phyloP scores from a whole-genome alignment of 106 monocot genomes.

The Dioscorea zingiberensis region DNA sequence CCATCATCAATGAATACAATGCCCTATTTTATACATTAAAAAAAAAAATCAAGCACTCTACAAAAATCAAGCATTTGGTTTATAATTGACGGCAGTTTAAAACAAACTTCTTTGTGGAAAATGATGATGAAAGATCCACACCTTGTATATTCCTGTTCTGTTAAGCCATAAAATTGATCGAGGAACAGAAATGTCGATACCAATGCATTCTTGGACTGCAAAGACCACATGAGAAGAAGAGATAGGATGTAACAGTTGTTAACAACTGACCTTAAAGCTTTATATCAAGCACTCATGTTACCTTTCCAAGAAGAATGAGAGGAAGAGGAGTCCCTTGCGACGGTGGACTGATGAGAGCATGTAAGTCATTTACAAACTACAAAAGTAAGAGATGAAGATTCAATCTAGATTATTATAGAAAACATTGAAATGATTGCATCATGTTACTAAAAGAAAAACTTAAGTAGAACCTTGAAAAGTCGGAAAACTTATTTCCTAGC shows the following conservation, averaged over 20 bases:
- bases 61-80: neutral
- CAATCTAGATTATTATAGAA: neutral
- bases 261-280: neutral
- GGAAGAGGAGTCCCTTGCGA: conserved; percentile 62
- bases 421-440: neutral
- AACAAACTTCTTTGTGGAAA: too few relatives aligned
- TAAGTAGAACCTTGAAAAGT: conserved; percentile 65
- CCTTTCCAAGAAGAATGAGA: conserved; percentile 84
- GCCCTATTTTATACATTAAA: too few relatives aligned
- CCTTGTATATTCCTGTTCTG: conserved; percentile 94
- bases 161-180: conserved; percentile 95
- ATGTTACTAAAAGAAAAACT: neutral
- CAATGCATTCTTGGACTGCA: conserved; percentile 94
- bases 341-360: conserved; percentile 78
- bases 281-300: conserved; percentile 9
- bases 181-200: conserved; percentile 87
- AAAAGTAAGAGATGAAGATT: conserved; percentile 7
- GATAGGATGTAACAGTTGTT: neutral
- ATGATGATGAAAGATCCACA: conserved; percentile 7
- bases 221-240: neutral
- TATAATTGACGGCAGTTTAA: too few relatives aligned
- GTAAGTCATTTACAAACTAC: conserved; percentile 93
- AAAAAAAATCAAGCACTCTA: too few relatives aligned
- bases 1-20: conserved; percentile 44
- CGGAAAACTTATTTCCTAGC: too few relatives aligned